Percentiles rank a stretch among this genome's conserved stretches.
phyloP scores from a whole-genome alignment of 169 alveolate genomes.

The Ichthyophthirius multifiliis region DNA sequence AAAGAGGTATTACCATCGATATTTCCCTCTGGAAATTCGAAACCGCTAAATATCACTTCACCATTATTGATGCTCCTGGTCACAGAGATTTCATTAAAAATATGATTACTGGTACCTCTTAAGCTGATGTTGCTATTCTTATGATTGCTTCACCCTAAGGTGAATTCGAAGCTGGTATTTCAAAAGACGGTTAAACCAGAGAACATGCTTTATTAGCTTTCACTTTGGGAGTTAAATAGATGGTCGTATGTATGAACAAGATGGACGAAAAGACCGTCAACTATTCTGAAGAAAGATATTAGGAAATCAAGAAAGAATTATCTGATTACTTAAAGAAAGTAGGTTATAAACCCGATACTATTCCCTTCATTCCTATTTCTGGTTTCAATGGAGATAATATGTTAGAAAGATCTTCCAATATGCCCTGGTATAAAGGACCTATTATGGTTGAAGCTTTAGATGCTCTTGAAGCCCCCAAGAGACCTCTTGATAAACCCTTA shows the following conservation, averaged over 20 bases:
- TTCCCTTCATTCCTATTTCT: conserved; percentile 97
- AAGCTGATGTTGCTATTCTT: conserved; percentile 98
- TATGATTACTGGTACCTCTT: conserved; percentile 99
- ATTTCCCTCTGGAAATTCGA: conserved; percentile 97
- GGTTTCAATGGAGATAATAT: conserved; percentile 98
- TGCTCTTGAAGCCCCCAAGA: conserved; percentile 95
- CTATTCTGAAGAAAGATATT: conserved; percentile 95
- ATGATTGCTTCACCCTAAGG: conserved; percentile 98
- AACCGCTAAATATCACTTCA: conserved; percentile 95
- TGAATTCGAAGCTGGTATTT: conserved; percentile 96
- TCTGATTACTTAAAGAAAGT: conserved; percentile 93
- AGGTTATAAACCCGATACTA: conserved; percentile 96
- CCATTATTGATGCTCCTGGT: conserved; percentile 99
- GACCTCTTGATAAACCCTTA: conserved; percentile 96
- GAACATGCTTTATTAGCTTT: conserved; percentile 98
- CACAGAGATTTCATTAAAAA: conserved; percentile 98
- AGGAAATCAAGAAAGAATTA: conserved; percentile 96
- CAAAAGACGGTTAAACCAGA: conserved; percentile 93
- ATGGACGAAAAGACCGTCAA: conserved; percentile 95
- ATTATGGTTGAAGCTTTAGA: conserved; percentile 96
- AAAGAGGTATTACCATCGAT: conserved; percentile 99
- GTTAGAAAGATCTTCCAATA: conserved; percentile 93
- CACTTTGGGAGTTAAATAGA: conserved; percentile 98
- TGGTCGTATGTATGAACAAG: conserved; percentile 98
- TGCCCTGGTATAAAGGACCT: conserved; percentile 98